Evolutionary conservation across 768 basidiomycete genomes (phyloP).

Genomic region (Xerocomus spinulosus): DNA sequence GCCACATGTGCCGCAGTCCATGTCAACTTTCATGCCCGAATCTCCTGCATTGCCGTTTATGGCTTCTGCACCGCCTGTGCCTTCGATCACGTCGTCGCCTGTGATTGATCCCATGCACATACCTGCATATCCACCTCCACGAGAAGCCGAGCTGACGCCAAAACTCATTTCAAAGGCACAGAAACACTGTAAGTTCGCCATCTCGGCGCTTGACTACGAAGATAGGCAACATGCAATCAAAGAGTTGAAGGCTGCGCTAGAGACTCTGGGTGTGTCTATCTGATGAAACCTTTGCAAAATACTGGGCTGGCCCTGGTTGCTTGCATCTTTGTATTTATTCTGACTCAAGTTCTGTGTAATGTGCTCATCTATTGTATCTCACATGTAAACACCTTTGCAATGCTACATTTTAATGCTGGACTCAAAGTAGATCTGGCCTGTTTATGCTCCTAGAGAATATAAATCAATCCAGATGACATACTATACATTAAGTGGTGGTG

Average conservation of each 20-base stretch:
- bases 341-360: neutral
- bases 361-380: neutral
- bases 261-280: slow-evolving; percentile 51
- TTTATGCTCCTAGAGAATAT: no score
- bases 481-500: no score
- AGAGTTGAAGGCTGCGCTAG: slow-evolving; percentile 76
- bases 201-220: slow-evolving; percentile 94
- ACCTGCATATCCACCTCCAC: slow-evolving; percentile 20
- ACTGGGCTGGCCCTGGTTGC: slow-evolving; percentile 5
- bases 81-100: neutral
- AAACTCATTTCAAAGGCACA: slow-evolving; percentile 69
- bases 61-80: slow-evolving; percentile 1
- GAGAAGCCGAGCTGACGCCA: slow-evolving; percentile 51
- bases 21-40: slow-evolving; percentile 10
- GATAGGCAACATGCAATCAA: slow-evolving; percentile 81
- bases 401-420: neutral
- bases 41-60: slow-evolving; percentile 24
- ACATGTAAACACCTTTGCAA: neutral
- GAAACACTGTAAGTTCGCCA: slow-evolving; percentile 90
- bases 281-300: neutral
- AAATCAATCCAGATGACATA: no score
- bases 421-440: no score
- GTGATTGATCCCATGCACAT: slow-evolving; percentile 5
- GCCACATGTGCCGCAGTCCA: slow-evolving; percentile 4
- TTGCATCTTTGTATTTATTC: slow-evolving; percentile 7